A percentile compares a stretch with the other conserved stretches of the same genome.
These are phyloP conservation scores for Populus tomentosa DNA, from an alignment of 441 rosid genomes.

Conservation along the genomic window DNA sequence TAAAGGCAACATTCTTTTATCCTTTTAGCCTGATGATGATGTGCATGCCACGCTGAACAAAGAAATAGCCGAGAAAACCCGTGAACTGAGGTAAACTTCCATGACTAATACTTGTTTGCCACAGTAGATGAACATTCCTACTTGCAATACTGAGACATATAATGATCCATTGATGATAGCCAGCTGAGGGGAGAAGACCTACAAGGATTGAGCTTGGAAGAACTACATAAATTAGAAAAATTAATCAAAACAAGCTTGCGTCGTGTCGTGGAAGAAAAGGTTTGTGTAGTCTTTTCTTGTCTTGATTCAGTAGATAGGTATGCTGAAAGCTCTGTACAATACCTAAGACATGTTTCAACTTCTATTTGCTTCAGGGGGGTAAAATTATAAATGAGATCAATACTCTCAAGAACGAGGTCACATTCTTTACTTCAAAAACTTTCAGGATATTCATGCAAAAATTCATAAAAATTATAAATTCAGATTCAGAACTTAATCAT, in stretches of 20 bases:
- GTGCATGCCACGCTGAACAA: constrained; percentile 18
- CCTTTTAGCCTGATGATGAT: constrained; percentile 26
- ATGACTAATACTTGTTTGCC: neutral
- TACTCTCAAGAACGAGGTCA: constrained; percentile 31
- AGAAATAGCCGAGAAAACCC: constrained; percentile 34
- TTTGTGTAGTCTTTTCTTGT: constrained; percentile 1
- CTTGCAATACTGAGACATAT: neutral
- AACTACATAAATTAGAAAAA: constrained; percentile 25
- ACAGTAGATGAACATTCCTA: neutral
- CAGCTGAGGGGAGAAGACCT: constrained; percentile 38
- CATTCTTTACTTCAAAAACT: neutral
- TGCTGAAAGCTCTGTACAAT: neutral
- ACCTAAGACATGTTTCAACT: neutral
- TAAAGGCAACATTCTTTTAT: neutral
- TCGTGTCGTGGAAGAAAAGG: constrained; percentile 32
- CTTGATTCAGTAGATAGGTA: neutral
- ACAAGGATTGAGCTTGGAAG: constrained; percentile 27
- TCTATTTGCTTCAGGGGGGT: constrained; percentile 20
- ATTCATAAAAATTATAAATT: neutral
- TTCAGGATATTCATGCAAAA: neutral
- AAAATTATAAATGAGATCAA: constrained; percentile 21
- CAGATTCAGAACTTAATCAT: too few species aligned
- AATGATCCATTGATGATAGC: constrained; percentile 11
- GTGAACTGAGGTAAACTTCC: constrained; percentile 30
- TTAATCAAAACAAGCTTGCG: constrained; percentile 20